phyloP scores from a whole-genome alignment of 805 yeast species.

The Candida ponderosae region DNA sequence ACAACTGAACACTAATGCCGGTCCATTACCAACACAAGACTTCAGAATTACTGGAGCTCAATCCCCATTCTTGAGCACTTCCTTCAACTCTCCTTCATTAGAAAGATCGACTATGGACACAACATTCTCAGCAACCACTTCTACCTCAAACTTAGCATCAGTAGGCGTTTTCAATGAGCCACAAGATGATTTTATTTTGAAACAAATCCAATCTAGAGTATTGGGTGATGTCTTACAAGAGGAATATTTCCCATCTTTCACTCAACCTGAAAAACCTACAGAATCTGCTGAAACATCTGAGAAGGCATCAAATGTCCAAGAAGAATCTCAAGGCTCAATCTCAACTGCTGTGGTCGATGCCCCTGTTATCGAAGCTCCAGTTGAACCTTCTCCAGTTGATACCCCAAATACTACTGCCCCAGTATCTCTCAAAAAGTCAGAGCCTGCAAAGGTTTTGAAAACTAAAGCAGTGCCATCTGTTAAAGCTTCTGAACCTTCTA shows the following conservation, averaged over 20 bases:
- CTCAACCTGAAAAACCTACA: neutral
- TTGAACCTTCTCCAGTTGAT: neutral
- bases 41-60: conserved; percentile 8
- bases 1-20: conserved; percentile 1
- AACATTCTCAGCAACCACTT: neutral
- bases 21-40: conserved; percentile 1
- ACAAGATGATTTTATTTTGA: conserved; percentile 23
- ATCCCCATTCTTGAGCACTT: conserved; percentile 9
- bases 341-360: too few species aligned
- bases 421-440: neutral
- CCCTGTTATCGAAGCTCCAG: neutral
- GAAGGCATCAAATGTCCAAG: too few species aligned
- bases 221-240: conserved; percentile 32
- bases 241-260: conserved; percentile 8
- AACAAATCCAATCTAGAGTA: conserved; percentile 30
- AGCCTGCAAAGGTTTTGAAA: neutral
- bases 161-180: too few species aligned
- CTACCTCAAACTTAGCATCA: conserved; percentile 1
- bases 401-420: neutral
- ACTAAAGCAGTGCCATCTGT: neutral
- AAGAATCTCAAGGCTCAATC: too few species aligned
- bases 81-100: neutral
- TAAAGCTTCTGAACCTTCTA: neutral
- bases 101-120: neutral
- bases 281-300: neutral